Conservation (phyloP, 148 eudicot species). For the Rheum nobile region DNA sequence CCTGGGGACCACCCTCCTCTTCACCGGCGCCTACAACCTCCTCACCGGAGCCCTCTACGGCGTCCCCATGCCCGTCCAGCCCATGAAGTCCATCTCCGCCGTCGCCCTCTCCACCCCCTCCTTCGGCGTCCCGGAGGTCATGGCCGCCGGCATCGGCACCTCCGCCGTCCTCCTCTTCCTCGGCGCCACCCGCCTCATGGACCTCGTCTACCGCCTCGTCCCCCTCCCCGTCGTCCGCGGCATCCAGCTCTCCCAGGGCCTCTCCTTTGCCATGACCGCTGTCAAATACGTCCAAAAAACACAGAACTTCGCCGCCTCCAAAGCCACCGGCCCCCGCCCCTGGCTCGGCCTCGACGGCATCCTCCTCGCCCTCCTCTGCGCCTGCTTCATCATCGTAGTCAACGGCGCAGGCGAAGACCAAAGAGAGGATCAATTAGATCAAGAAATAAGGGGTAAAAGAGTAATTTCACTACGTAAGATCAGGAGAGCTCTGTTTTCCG, state of each 20-base stretch:
- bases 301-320: slow-evolving; percentile 61
- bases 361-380: slow-evolving; percentile 58
- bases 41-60: slow-evolving; percentile 72
- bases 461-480: background rate
- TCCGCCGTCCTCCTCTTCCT: slow-evolving; percentile 42
- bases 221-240: slow-evolving; percentile 81
- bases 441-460: slow-evolving; percentile 2
- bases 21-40: slow-evolving; percentile 68
- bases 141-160: slow-evolving; percentile 85
- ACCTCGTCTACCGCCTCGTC: slow-evolving; percentile 48
- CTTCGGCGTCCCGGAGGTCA: slow-evolving; percentile 57
- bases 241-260: slow-evolving; percentile 79
- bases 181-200: slow-evolving; percentile 77
- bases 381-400: slow-evolving; percentile 54
- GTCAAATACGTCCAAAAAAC: slow-evolving; percentile 58
- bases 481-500: slow-evolving; percentile 31
- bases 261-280: slow-evolving; percentile 72
- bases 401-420: slow-evolving; percentile 68
- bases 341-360: slow-evolving; percentile 87
- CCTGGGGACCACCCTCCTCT: slow-evolving; percentile 75
- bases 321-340: slow-evolving; percentile 42
- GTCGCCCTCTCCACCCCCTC: slow-evolving; percentile 53
- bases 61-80: slow-evolving; percentile 92
- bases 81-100: slow-evolving; percentile 91
- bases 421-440: slow-evolving; percentile 10